Percentiles rank a stretch among this genome's conserved stretches.
phyloP scores from a whole-genome alignment of 495 filamentous ascomycete genomes.

The Cryomyces antarcticus region DNA sequence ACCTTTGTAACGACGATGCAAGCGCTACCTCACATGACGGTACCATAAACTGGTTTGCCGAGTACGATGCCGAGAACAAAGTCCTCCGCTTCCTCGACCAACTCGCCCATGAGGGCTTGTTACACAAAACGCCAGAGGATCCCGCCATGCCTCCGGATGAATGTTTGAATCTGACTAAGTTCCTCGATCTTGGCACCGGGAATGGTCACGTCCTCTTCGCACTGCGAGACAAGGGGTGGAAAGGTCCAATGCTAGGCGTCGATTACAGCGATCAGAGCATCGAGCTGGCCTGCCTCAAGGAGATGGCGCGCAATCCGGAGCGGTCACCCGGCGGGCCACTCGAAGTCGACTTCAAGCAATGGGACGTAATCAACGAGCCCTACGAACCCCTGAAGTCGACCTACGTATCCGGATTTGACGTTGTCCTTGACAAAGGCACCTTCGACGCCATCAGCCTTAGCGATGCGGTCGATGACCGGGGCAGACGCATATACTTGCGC shows the following conservation, averaged over 20 bases:
- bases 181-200: conserved; percentile 72
- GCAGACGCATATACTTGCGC: conserved; percentile 41
- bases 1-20: conserved; percentile 23
- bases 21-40: conserved; percentile 40
- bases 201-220: conserved; percentile 78
- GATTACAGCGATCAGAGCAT: conserved; percentile 68
- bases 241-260: conserved; percentile 55
- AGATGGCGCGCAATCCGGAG: conserved; percentile 8
- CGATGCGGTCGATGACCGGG: conserved; percentile 32
- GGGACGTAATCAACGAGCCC: conserved; percentile 48
- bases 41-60: conserved; percentile 51
- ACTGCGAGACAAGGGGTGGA: conserved; percentile 30
- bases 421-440: conserved; percentile 89
- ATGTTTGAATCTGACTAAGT: conserved; percentile 3
- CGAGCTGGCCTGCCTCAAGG: conserved; percentile 35
- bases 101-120: conserved; percentile 9
- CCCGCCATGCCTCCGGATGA: too few relatives aligned
- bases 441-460: conserved; percentile 80
- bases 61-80: conserved; percentile 43
- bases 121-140: conserved; percentile 2
- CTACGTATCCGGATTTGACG: conserved; percentile 41
- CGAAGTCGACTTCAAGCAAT: conserved; percentile 41
- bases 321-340: conserved; percentile 3
- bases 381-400: conserved; percentile 13
- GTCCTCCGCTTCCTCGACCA: conserved; percentile 33